A percentile compares a stretch with the other conserved stretches of the same genome.
phyloP scores from a whole-genome alignment of 2,329 filamentous ascomycete genomes.

The Nothophaeocryptopus gaeumannii region DNA sequence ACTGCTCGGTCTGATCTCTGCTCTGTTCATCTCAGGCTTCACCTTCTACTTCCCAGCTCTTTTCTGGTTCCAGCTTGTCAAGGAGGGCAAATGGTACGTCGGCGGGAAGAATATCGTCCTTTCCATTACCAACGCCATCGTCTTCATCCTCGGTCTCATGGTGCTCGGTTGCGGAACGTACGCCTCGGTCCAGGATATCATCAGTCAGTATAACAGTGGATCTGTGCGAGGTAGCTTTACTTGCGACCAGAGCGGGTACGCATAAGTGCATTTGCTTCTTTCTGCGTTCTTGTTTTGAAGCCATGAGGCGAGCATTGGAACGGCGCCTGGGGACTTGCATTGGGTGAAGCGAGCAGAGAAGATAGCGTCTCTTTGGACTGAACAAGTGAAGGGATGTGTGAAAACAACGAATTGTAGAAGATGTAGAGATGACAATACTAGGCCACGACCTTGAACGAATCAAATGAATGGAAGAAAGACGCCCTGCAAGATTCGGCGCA shows the following conservation, averaged over 20 bases:
- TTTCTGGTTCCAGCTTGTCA: conserved; percentile 46
- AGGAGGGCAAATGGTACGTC: conserved; percentile 48
- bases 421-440: too few relatives aligned
- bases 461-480: too few relatives aligned
- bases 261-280: too few relatives aligned
- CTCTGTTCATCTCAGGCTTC: conserved; percentile 68
- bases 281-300: too few relatives aligned
- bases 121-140: conserved; percentile 44
- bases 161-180: conserved; percentile 43
- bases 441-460: too few relatives aligned
- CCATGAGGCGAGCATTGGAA: too few relatives aligned
- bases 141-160: conserved; percentile 39
- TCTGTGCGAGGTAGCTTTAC: conserved; percentile 42
- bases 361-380: too few relatives aligned
- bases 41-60: conserved; percentile 39
- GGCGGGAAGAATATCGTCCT: conserved; percentile 45
- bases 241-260: conserved; percentile 27
- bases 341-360: too few relatives aligned
- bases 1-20: conserved; percentile 62
- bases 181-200: conserved; percentile 45
- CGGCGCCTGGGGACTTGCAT: too few relatives aligned
- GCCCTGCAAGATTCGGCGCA: too few relatives aligned
- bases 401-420: too few relatives aligned
- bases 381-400: too few relatives aligned
- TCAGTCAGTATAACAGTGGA: conserved; percentile 39